A percentile compares a stretch with the other conserved stretches of the same genome.
These are phyloP conservation scores for Passiflora organensis DNA, from an alignment of 345 rosid genomes.

Conservation along the genomic window DNA sequence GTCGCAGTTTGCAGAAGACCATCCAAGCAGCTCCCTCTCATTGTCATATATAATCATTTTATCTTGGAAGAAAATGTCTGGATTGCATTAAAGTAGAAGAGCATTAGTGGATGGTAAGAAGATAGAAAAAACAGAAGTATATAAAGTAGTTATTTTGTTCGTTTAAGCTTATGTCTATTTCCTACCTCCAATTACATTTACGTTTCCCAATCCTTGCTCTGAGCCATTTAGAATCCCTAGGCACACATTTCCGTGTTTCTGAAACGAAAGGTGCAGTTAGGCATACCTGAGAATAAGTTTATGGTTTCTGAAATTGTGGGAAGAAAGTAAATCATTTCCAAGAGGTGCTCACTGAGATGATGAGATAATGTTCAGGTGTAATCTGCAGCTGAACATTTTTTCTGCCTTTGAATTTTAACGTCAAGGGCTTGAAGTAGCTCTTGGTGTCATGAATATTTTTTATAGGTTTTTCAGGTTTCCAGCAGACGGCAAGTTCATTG, in stretches of 20 bases:
- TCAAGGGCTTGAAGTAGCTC: constrained; percentile 7
- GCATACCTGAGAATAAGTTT: neutral
- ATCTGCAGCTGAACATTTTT: constrained; percentile 50
- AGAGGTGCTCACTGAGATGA: constrained; percentile 53
- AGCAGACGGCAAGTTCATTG: constrained; percentile 65
- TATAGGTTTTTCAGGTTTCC: constrained; percentile 64
- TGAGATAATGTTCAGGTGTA: constrained; percentile 69
- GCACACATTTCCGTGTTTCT: constrained; percentile 77
- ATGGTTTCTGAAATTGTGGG: neutral
- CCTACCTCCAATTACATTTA: constrained; percentile 69
- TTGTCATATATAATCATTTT: constrained; percentile 72
- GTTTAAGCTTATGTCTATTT: neutral
- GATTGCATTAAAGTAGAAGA: neutral
- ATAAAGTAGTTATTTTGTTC: neutral
- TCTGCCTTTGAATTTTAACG: constrained; percentile 1
- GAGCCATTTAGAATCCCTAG: constrained; percentile 72
- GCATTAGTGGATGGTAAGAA: neutral
- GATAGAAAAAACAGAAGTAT: neutral
- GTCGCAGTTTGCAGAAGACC: constrained; percentile 52
- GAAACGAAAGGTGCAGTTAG: constrained; percentile 2
- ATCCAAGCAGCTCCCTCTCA: constrained; percentile 65
- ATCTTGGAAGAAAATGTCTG: constrained; percentile 61
- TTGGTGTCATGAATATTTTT: constrained; percentile 46
- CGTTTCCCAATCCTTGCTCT: constrained; percentile 41
- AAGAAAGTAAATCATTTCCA: neutral